Base-by-base conservation (phyloP, 495 filamentous ascomycete species). In the Gamarada debralockiae region DNA sequence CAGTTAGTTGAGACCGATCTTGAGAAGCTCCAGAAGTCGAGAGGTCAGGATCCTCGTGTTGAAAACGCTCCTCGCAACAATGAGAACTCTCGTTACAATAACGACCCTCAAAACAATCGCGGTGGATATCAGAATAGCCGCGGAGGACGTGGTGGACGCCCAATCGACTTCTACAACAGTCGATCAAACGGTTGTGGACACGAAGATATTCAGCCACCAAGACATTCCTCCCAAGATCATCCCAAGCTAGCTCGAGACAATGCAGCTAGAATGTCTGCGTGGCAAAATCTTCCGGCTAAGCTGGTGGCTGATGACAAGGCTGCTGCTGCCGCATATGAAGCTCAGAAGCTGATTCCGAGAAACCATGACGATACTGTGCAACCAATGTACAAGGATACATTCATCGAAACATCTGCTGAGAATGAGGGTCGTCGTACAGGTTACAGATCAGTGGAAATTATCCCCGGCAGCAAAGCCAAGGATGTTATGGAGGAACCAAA, bases 1-100 rank as follows among this genome's bases (percentile, higher is more conserved):
- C 90, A 97, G 64, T 79, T 96, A 59, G 88, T 95, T 2, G 76
- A 82, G 49, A 98, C 93, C 0, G 93, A 97, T 67, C 53, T 91
- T 50, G 85, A 92, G 41, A 65, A 33, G 46, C 59, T 68, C 18
- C 64, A 67, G 48, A 65, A 44, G 59, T 34, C 40, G 3, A 53
- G 9, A 31, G 6, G 21, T 4, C 23, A 49, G 13, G 15, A 50
- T 27, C 37, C 36, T 17, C 40, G 24, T 2, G 20, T 17, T 15
- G 37, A 25, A 33, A 15, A 18, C 14, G 43, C 18, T 12, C 18
- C 17, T 31, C 18, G 15, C 31, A 36, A 50, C 5, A 50, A 18
- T 20, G n/a, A 18, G 17, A 21, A 51, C 23, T 17, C 21, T 29
- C 20, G 27, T 37, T 2, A 17, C 37, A 6, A 39, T 13, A 39